Evolutionary conservation across 331 rosid species (phyloP).

Genomic region (Acacia pycnantha): DNA sequence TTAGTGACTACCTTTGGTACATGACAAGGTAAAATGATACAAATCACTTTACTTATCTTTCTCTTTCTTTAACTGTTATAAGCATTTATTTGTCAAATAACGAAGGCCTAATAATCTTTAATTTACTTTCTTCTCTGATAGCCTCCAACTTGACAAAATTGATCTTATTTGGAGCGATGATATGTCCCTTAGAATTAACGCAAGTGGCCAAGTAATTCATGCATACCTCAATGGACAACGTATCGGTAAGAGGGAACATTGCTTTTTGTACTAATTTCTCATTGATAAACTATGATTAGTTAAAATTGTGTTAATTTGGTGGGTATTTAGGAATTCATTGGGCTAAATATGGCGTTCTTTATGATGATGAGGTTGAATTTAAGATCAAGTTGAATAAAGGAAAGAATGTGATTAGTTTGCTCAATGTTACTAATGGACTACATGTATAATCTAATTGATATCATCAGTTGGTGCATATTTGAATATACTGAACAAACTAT

Average conservation of each 20-base stretch:
- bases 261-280: not conserved
- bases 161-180: constrained; percentile 53
- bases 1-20: constrained; percentile 69
- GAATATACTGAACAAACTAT: not conserved
- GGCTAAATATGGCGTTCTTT: constrained; percentile 2
- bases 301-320: not conserved
- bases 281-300: not conserved
- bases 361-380: constrained; percentile 18
- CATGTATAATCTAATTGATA: not conserved
- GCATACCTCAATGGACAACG: constrained; percentile 52
- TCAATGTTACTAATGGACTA: constrained; percentile 47
- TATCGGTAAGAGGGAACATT: constrained; percentile 35
- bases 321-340: constrained; percentile 15
- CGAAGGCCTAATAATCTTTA: not conserved
- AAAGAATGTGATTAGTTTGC: constrained; percentile 34
- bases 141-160: constrained; percentile 32
- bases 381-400: constrained; percentile 24
- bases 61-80: not conserved
- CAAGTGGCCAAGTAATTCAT: constrained; percentile 49
- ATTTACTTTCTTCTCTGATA: not conserved
- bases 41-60: not conserved
- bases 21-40: constrained; percentile 21
- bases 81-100: not conserved
- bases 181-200: constrained; percentile 42
- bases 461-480: not conserved